Evolutionary conservation across 345 rosid species (phyloP), one percentile per base, ranked within the genome.

Genomic region (Melaleuca quinquenervia): DNA sequence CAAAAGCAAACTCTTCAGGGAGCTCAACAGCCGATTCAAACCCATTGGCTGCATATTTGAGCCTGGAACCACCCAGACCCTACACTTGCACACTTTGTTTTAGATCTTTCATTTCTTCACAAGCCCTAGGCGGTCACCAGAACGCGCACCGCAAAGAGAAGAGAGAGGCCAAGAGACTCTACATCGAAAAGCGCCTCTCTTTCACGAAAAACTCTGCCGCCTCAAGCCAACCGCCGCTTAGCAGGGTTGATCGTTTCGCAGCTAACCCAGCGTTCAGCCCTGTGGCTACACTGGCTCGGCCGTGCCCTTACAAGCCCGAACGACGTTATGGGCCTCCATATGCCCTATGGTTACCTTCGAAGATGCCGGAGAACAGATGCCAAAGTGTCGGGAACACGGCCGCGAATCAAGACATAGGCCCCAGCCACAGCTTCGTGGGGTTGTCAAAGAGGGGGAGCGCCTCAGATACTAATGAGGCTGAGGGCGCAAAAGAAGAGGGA

Each of bases 41-140:
- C 48, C 24, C 78, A 70, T 6, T 24, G 11, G 78, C 78, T 0
- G 78, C 13, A 70, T 18, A 9, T 70, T 27, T 27, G 64, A 27
- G 36, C n/a, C 50, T 75, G 18, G 76, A 84, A 62, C 83, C 83
- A 84, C 82, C 54, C 14, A 49, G 24, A n/a, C 8, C 62, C 55
- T 84, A 58, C 82, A 32, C 53, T 82, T 87, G 86, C 70, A 29
- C 29, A 51, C 11, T 74, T 52, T 87, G 88, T 32, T 41, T 50
- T 48, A 84, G 70, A 54, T 49, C 51, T 18, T 87, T 87, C 88
- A 10, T 51, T 32, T 26, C 86, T 32, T 50, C 50, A 8, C 88
- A 51, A 36, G 86, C 85, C 50, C 85, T 85, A 16, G 86, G 82
- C 14, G 84, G 85, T 29, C 88, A 87, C 45, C 82, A 80, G 41